Base-by-base conservation (phyloP, 768 basidiomycete species). In the Leccinum rimulosum region DNA sequence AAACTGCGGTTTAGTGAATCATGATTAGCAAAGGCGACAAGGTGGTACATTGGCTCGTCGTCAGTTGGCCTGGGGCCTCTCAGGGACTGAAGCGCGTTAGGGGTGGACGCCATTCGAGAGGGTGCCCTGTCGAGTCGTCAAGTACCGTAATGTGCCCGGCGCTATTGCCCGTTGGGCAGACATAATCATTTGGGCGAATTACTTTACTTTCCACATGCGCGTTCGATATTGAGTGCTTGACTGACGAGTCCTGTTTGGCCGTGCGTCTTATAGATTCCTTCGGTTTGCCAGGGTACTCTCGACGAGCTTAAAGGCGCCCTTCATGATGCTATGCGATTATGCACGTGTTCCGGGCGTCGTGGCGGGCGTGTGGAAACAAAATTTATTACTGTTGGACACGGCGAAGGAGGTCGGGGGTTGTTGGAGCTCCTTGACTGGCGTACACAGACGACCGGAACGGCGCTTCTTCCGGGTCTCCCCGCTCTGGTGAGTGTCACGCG, bases 11-110 rank as follows among this genome's bases (percentile, higher is more conserved):
- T 33, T 25, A 97, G 94, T 98, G 97, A 71, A 81, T 98, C 58
- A 99, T 99, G 97, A 99, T 99, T 63, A 99, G 22, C 22, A 22
- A 22, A 22, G 22, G 22, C 22, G 67, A 71, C 33, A 68, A 15
- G 55, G 49, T 71, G 7, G 56, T 61, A 1, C 63, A 70, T 8
- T 71, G 70, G 71, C 52, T 59, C 31, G 47, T 73, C 55, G 56
- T 64, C 52, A 51, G 53, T 35, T 52, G 58, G 52, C 60, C 69
- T 8, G 63, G 67, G 11, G 15, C 54, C 15, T 3, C 36, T 15
- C 60, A 31, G 8, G 56, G 54, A n/a, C 50, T 73, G 48, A 69
- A 65, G 51, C 61, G 50, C 14, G 11, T 69, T 28, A 62, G 0
- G 65, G 67, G 25, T 71, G 70, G 60, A 59, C 52, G 1, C 57